phyloP scores from a whole-genome alignment of 1,139 yeast genomes.

The Magnusiomyces tetraspermus region DNA sequence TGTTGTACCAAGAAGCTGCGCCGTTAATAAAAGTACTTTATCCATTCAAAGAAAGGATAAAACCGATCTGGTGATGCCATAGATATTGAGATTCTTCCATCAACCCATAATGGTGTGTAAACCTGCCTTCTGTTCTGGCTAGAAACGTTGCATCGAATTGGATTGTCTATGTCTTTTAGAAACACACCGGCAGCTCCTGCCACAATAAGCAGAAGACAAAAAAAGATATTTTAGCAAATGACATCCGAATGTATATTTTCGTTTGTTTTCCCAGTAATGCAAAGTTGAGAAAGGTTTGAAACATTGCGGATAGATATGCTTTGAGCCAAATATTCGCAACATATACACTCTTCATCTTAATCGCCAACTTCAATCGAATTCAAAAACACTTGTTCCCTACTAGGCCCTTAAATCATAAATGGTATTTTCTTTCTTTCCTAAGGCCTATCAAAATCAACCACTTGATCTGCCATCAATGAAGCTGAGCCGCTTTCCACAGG shows the following conservation, averaged over 20 bases:
- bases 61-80: constrained; percentile 17
- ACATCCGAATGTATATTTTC: constrained; percentile 26
- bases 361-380: constrained; percentile 29
- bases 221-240: constrained; percentile 26
- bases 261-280: constrained; percentile 29
- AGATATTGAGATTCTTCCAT: constrained; percentile 13
- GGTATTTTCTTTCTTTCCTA: constrained; percentile 20
- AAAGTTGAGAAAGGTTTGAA: constrained; percentile 23
- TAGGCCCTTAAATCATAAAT: constrained; percentile 30
- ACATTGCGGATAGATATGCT: constrained; percentile 5
- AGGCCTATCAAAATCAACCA: constrained; percentile 18
- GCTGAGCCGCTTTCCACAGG: no score
- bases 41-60: constrained; percentile 15
- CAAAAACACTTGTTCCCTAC: constrained; percentile 32
- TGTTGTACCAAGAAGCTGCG: constrained; percentile 14
- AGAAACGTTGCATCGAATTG: not conserved
- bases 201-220: constrained; percentile 28
- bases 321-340: not conserved
- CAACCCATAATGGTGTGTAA: constrained; percentile 17
- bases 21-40: constrained; percentile 17
- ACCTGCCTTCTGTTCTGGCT: constrained; percentile 16
- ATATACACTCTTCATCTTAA: constrained; percentile 21
- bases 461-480: no score
- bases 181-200: constrained; percentile 27
- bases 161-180: constrained; percentile 7